Conservation (phyloP, 192 early-diverging fungal genomes). For the Phycomyces blakesleeanus region DNA sequence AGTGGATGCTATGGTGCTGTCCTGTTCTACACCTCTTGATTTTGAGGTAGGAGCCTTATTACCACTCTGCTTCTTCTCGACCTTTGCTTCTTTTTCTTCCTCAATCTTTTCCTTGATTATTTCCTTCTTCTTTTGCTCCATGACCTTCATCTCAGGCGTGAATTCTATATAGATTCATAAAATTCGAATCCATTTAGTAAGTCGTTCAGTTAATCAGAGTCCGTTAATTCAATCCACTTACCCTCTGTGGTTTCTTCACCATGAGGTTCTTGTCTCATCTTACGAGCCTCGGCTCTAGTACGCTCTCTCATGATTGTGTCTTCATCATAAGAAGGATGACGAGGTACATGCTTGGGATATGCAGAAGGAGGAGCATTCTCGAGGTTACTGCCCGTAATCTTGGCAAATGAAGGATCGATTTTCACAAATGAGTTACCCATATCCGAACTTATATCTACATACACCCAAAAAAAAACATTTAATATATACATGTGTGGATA, state of each 20-base stretch:
- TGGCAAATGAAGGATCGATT: slow-evolving; percentile 19
- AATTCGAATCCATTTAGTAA: neutral
- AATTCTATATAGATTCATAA: neutral
- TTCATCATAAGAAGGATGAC: slow-evolving; percentile 28
- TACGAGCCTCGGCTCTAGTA: slow-evolving; percentile 20
- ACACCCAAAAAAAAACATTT: too few relatives aligned
- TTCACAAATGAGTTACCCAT: neutral
- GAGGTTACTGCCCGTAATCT: slow-evolving; percentile 19
- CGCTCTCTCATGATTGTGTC: slow-evolving; percentile 13
- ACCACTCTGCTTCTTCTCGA: slow-evolving; percentile 10
- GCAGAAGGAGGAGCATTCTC: slow-evolving; percentile 26
- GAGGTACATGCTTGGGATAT: slow-evolving; percentile 8
- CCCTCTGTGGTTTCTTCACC: slow-evolving; percentile 5
- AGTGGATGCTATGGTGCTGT: neutral
- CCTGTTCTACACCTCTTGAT: neutral
- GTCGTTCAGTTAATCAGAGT: too few relatives aligned
- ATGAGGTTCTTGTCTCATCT: slow-evolving; percentile 8
- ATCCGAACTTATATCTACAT: neutral
- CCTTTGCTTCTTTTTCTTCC: slow-evolving; percentile 12
- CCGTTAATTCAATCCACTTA: neutral
- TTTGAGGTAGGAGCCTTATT: neutral
- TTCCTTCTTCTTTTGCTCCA: slow-evolving; percentile 6
- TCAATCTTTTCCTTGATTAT: neutral
- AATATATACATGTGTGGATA: too few relatives aligned
- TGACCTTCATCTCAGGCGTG: slow-evolving; percentile 16